Base-by-base conservation (phyloP, 176 grass and related monocot species). In the Elymus sibiricus region DNA sequence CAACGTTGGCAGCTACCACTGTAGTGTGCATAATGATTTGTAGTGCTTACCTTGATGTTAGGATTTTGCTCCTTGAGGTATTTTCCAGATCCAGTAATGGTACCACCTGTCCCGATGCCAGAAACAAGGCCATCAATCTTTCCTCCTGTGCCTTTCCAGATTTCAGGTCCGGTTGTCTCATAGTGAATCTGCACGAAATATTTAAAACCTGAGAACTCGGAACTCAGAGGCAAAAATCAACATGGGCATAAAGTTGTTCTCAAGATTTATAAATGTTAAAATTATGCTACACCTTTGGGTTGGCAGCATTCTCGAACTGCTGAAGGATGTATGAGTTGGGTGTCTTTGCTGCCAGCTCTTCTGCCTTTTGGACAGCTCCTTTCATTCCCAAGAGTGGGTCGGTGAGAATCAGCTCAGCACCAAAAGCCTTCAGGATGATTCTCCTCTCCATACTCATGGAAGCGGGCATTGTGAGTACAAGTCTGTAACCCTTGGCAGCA, bases 51-150 rank as follows among this genome's bases (percentile, higher is more conserved):
- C 85, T 95, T 93, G 75, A 98, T 55, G 71, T 93, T 70, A 78
- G 90, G 89, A 65, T 95, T 95, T 90, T 95, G 79, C 66, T 95
- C 91, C 87, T 80, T 91, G 13, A 98, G 91, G 75, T 91, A 95
- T 46, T 7, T 67, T 37, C 93, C 95, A 59, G 90, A 4, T 78
- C 93, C 93, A 79, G 96, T 92, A 75, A 98, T 86, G 21, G 96
- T 98, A 49, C 96, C 96, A 6, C 96, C 96, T 34, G 96, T 98
- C 60, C 96, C 96, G 26, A 98, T 98, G 79, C 96, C 96, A 88
- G 96, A 95, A 22, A 95, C 82, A 58, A 98, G 67, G 53, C 66
- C 87, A 84, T 98, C 91, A 58, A 98, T 26, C 61, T 91, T 90
- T 34, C 90, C 91, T 56, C 70, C 91, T 15, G 96, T 95, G 62